A percentile compares a stretch with the other conserved stretches of the same genome.
phyloP scores from a whole-genome alignment of 306 rosid species.

The Hylodesmum podocarpum region DNA sequence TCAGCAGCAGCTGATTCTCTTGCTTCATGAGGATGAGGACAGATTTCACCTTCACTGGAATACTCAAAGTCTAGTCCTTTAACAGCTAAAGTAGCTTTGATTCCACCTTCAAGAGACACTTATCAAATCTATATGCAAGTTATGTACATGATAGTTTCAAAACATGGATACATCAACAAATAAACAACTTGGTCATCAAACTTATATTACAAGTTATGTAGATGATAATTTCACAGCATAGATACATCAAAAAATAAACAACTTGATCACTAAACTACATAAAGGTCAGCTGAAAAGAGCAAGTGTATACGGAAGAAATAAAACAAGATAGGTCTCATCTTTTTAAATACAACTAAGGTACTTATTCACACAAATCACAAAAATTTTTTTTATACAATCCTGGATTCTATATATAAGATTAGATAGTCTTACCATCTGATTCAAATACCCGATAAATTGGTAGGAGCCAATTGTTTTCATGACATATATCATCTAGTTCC shows the following conservation, averaged over 20 bases:
- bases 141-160: not conserved
- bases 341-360: not conserved
- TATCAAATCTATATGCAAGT: not conserved
- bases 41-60: constrained; percentile 34
- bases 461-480: constrained; percentile 50
- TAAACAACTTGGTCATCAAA: not conserved
- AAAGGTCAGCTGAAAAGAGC: not conserved
- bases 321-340: not conserved
- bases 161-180: not conserved
- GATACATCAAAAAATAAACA: not conserved
- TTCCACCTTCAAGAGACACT: constrained; percentile 54
- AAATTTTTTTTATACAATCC: not conserved
- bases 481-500: constrained; percentile 44
- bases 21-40: constrained; percentile 38
- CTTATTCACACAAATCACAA: not conserved
- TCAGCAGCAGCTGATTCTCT: constrained; percentile 63
- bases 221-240: not conserved
- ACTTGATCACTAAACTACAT: not conserved
- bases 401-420: constrained; percentile 1
- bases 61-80: constrained; percentile 61
- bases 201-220: not conserved
- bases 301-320: not conserved
- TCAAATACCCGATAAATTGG: constrained; percentile 53
- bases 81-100: constrained; percentile 49
- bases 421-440: constrained; percentile 48